These are phyloP conservation scores for Polysphondylium violaceum DNA, from an alignment of 78 protist genomes.

Conservation along the genomic window DNA sequence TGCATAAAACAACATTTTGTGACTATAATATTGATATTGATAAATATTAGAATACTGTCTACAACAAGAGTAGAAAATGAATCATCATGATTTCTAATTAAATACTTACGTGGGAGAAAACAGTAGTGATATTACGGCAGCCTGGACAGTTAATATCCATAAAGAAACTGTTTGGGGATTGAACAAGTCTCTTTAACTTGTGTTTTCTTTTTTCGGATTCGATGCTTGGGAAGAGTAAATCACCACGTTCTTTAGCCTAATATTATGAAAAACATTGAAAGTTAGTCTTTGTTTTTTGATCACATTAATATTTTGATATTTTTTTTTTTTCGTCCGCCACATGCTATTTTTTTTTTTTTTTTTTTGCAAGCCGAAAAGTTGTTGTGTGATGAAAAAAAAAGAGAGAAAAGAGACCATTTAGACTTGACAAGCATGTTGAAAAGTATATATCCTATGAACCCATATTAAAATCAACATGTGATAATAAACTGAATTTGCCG, in stretches of 20 bases:
- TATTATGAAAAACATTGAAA: not conserved
- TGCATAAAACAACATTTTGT: constrained; percentile 97
- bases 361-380: too few relatives aligned
- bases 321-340: too few relatives aligned
- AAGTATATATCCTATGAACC: too few relatives aligned
- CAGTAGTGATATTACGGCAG: constrained; percentile 89
- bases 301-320: too few relatives aligned
- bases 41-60: too few relatives aligned
- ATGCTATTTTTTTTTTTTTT: too few relatives aligned
- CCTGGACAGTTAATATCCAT: constrained; percentile 99
- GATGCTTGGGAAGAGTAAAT: constrained; percentile 95
- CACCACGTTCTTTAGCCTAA: constrained; percentile 88
- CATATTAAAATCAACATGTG: too few relatives aligned
- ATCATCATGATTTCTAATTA: not conserved
- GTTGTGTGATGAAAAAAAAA: too few relatives aligned
- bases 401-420: too few relatives aligned
- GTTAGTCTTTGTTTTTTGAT: too few relatives aligned
- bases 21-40: constrained; percentile 94
- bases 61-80: not conserved
- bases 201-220: constrained; percentile 92
- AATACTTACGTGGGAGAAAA: constrained; percentile 86
- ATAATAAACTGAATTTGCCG: too few relatives aligned
- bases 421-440: too few relatives aligned
- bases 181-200: constrained; percentile 99
- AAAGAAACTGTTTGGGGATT: constrained; percentile 98